Conservation (phyloP, 805 yeast genomes). For the Wickerhamiella spandovensis region DNA sequence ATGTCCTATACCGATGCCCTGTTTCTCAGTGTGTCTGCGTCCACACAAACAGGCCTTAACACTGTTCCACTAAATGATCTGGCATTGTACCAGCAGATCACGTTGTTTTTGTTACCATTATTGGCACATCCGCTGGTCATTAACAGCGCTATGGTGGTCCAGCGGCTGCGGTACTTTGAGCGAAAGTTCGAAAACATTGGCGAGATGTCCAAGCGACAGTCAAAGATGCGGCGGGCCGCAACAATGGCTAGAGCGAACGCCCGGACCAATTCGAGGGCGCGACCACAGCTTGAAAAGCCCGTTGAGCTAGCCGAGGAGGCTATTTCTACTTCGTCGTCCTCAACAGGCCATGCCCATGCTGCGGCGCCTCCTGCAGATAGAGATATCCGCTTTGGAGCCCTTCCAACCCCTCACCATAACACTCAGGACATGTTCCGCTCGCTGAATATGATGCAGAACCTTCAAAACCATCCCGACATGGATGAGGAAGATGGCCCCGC, state of each 20-base stretch:
- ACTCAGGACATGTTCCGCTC: constrained; percentile 80
- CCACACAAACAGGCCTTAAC: constrained; percentile 88
- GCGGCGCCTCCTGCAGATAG: constrained; percentile 6
- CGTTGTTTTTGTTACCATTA: constrained; percentile 46
- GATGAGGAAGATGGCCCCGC: constrained; percentile 62
- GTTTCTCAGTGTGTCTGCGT: constrained; percentile 60
- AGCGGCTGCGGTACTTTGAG: constrained; percentile 83
- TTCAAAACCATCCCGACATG: constrained; percentile 12
- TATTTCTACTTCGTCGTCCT: not conserved
- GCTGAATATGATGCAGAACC: constrained; percentile 56
- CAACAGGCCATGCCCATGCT: not conserved
- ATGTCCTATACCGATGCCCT: constrained; percentile 62
- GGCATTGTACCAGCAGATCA: constrained; percentile 66
- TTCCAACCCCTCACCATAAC: constrained; percentile 40
- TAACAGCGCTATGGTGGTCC: constrained; percentile 61
- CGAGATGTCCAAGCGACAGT: constrained; percentile 60
- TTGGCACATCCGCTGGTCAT: constrained; percentile 80
- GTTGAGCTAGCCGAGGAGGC: not conserved
- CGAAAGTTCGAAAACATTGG: constrained; percentile 73
- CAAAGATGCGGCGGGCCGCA: constrained; percentile 68
- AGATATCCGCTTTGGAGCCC: constrained; percentile 43
- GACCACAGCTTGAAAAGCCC: not conserved
- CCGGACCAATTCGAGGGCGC: not conserved
- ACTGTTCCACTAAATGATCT: constrained; percentile 57
- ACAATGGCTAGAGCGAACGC: constrained; percentile 34